Evolutionary conservation across 2,329 filamentous ascomycete genomes (phyloP).

Genomic region (Pseudogymnoascus sp.): DNA sequence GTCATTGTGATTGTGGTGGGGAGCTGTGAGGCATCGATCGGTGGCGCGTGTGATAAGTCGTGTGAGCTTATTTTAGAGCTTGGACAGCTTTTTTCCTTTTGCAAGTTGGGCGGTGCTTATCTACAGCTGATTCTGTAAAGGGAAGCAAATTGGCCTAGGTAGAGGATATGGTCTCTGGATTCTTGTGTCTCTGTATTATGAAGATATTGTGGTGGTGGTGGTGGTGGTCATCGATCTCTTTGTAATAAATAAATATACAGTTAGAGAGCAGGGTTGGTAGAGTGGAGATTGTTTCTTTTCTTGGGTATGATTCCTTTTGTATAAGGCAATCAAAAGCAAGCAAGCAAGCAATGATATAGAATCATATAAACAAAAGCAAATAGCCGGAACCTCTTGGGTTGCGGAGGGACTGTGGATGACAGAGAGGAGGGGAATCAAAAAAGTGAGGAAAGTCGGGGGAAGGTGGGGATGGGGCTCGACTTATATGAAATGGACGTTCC

Average conservation of each 20-base stretch:
- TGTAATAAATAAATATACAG: conserved; percentile 1
- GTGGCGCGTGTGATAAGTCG: neutral
- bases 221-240: neutral
- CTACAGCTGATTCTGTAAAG: conserved; percentile 1
- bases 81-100: too few species aligned
- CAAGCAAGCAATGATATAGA: neutral
- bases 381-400: neutral
- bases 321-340: neutral
- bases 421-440: neutral
- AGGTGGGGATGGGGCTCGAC: neutral
- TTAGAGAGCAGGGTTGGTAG: neutral
- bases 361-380: conserved; percentile 4
- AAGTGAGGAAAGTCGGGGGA: conserved; percentile 3
- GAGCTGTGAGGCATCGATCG: neutral
- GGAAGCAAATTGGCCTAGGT: conserved; percentile 8
- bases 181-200: neutral
- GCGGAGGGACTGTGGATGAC: neutral
- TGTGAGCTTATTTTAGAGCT: neutral
- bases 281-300: neutral
- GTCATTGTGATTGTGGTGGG: neutral
- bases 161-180: neutral
- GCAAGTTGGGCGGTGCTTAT: neutral
- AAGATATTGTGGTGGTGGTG: neutral
- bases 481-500: neutral
- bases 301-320: neutral